Percentiles rank a stretch among this genome's conserved stretches.
These are phyloP conservation scores for Metarhizium rileyi DNA, from an alignment of 2,329 filamentous ascomycete genomes.

Conservation along the genomic window DNA sequence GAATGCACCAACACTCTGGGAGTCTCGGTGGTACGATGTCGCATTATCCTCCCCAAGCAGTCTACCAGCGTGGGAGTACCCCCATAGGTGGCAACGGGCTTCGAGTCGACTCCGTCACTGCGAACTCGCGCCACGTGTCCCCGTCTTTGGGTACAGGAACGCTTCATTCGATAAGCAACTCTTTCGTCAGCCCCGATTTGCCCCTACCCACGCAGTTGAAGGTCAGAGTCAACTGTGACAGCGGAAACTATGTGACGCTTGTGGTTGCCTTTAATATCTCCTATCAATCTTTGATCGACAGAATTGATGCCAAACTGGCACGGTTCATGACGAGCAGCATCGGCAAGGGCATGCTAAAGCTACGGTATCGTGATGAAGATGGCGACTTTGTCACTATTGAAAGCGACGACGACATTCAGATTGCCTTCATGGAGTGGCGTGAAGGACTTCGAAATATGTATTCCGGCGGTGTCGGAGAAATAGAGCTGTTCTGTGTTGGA, in stretches of 20 bases:
- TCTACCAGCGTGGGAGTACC: constrained; percentile 39
- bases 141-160: constrained; percentile 32
- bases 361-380: constrained; percentile 88
- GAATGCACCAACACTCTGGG: constrained; percentile 38
- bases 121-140: constrained; percentile 35
- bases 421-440: constrained; percentile 90
- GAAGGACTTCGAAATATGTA: constrained; percentile 52
- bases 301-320: constrained; percentile 90
- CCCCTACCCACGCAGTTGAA: constrained; percentile 69
- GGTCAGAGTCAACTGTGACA: constrained; percentile 86
- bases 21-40: constrained; percentile 43
- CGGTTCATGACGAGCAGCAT: constrained; percentile 80
- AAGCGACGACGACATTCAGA: constrained; percentile 91
- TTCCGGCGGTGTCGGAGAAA: constrained; percentile 71
- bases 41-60: constrained; percentile 46
- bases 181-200: constrained; percentile 37
- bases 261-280: constrained; percentile 93
- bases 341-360: constrained; percentile 68
- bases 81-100: constrained; percentile 23
- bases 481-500: constrained; percentile 72
- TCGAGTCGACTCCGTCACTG: constrained; percentile 27
- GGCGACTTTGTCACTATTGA: constrained; percentile 89
- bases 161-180: constrained; percentile 16
- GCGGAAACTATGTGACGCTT: constrained; percentile 82
- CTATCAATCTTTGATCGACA: constrained; percentile 86